phyloP scores from a whole-genome alignment of 352 stramenopile genomes.

The Phytophthora agathidicida region DNA sequence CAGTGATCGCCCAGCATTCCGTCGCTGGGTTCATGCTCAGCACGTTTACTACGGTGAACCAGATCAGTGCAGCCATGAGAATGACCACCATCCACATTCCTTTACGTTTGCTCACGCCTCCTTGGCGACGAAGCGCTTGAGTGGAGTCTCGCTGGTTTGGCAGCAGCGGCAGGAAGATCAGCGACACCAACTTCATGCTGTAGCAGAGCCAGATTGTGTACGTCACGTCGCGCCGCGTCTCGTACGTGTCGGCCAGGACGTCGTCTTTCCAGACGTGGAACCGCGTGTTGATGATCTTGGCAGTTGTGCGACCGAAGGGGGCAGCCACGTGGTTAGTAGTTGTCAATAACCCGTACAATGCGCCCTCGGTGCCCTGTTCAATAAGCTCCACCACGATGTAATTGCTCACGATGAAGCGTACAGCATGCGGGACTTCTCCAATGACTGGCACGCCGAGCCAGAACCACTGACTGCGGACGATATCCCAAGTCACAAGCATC shows the following conservation, averaged over 20 bases:
- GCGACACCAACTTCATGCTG: constrained; percentile 54
- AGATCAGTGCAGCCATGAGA: constrained; percentile 43
- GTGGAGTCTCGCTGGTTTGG: constrained; percentile 48
- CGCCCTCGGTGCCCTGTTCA: constrained; percentile 55
- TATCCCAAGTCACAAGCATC: constrained; percentile 57
- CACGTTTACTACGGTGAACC: constrained; percentile 54
- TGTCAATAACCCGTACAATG: constrained; percentile 59
- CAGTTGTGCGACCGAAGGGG: constrained; percentile 51
- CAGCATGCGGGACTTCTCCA: constrained; percentile 53
- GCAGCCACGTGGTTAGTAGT: constrained; percentile 53
- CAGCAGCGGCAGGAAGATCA: constrained; percentile 56
- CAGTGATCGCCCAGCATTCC: constrained; percentile 69
- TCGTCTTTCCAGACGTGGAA: constrained; percentile 63
- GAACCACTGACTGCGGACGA: constrained; percentile 67
- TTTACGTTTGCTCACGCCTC: constrained; percentile 47
- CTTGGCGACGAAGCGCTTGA: constrained; percentile 38
- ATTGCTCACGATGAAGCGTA: constrained; percentile 62
- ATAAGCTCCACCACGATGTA: constrained; percentile 69
- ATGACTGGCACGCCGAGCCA: constrained; percentile 63
- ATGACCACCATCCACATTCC: constrained; percentile 44
- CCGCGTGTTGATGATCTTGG: constrained; percentile 59
- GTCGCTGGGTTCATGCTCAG: constrained; percentile 65
- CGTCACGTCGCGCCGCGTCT: constrained; percentile 59
- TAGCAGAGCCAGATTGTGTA: constrained; percentile 65
- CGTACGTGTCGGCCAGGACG: constrained; percentile 49